These are phyloP conservation scores for Alloascoidea africana DNA, from an alignment of 805 yeast genomes.

Conservation along the genomic window DNA sequence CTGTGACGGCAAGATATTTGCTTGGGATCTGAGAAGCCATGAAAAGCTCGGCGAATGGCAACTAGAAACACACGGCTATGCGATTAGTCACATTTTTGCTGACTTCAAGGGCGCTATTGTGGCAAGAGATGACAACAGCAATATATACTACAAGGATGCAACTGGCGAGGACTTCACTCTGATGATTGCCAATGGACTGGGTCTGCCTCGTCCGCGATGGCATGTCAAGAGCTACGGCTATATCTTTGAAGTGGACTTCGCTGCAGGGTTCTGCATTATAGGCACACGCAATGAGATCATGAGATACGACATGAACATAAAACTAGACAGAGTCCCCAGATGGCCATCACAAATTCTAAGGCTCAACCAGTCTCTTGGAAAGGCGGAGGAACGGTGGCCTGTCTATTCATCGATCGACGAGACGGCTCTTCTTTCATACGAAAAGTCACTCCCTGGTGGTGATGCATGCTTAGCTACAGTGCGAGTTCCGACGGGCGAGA, in stretches of 20 bases:
- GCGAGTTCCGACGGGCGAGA: not conserved
- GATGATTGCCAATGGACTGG: not conserved
- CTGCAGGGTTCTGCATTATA: not conserved
- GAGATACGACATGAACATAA: not conserved
- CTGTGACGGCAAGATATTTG: not conserved
- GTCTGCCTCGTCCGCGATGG: not conserved
- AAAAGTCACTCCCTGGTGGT: not conserved
- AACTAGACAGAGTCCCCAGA: no score
- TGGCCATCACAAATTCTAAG: not conserved
- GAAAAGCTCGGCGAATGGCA: not conserved
- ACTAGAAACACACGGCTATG: not conserved
- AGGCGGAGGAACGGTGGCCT: not conserved
- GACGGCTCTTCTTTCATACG: not conserved
- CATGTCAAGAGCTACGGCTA: no score
- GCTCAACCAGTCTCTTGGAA: not conserved
- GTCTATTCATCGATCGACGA: not conserved
- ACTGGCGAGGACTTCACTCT: not conserved
- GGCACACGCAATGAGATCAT: not conserved
- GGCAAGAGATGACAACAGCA: not conserved
- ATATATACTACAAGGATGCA: not conserved
- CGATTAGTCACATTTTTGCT: not conserved
- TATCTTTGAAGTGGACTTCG: not conserved
- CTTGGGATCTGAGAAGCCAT: not conserved
- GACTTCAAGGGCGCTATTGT: constrained; percentile 1
- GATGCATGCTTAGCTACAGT: not conserved